Percentiles rank a stretch among this genome's conserved stretches.
Evolutionary conservation across 805 yeast genomes (phyloP).

Genomic region (Grigorovia transvaalensis): DNA sequence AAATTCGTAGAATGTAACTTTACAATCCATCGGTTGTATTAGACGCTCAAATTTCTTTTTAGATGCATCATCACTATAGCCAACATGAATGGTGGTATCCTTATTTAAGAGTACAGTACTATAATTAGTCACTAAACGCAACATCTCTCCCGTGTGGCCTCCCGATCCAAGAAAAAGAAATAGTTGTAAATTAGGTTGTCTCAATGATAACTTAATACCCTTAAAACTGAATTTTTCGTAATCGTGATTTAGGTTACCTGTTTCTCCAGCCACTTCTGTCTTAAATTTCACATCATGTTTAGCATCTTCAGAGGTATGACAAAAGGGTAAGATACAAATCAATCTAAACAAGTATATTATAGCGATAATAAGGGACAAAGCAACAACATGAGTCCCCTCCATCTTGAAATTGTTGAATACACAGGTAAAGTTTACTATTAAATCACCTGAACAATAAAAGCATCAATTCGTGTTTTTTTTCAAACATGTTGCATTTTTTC

Average conservation of each 20-base stretch:
- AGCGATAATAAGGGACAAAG: slow-evolving; percentile 1
- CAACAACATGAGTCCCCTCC: neutral
- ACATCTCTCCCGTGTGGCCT: slow-evolving; percentile 94
- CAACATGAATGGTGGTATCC: slow-evolving; percentile 30
- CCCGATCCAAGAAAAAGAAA: slow-evolving; percentile 86
- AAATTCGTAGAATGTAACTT: slow-evolving; percentile 17
- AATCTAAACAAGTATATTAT: slow-evolving; percentile 9
- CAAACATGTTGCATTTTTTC: neutral
- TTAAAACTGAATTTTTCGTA: no score
- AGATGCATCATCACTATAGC: slow-evolving; percentile 29
- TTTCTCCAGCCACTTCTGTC: neutral
- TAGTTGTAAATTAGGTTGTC: slow-evolving; percentile 16
- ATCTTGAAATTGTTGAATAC: no score
- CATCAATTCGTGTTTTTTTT: neutral
- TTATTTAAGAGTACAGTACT: slow-evolving; percentile 37
- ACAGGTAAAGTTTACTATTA: no score
- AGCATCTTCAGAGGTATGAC: neutral
- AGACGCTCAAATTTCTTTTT: slow-evolving; percentile 30
- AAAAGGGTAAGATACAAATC: slow-evolving; percentile 14
- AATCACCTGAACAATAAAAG: neutral
- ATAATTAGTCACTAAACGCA: slow-evolving; percentile 45
- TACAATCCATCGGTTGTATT: slow-evolving; percentile 2
- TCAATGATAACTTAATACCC: no score
- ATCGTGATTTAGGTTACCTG: neutral
- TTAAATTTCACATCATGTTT: neutral